Percentiles rank a stretch among this genome's conserved stretches.
These are phyloP conservation scores for Pharnaceum exiguum DNA, from an alignment of 148 eudicot species.

Conservation along the genomic window DNA sequence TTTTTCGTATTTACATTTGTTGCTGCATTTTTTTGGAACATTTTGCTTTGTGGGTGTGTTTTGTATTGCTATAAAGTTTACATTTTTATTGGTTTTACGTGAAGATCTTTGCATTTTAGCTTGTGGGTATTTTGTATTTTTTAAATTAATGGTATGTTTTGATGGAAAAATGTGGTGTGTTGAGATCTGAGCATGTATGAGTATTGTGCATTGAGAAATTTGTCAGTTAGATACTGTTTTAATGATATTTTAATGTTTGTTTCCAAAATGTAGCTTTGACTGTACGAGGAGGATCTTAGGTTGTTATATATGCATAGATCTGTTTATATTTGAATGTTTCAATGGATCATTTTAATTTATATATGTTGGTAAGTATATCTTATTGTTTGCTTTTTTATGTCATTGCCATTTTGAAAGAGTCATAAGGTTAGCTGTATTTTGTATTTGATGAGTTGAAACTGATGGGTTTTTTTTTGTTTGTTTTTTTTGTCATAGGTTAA, in stretches of 20 bases:
- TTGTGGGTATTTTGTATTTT: constrained; percentile 14
- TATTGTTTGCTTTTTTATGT: not conserved
- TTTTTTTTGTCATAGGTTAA: constrained; percentile 21
- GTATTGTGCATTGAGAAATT: not conserved
- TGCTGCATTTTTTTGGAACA: not conserved
- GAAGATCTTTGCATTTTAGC: constrained; percentile 14
- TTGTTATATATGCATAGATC: not conserved
- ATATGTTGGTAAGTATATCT: not conserved
- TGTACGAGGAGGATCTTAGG: not conserved
- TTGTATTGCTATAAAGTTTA: constrained; percentile 9
- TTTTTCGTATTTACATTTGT: constrained; percentile 4
- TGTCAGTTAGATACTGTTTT: constrained; percentile 3
- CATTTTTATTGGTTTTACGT: not conserved
- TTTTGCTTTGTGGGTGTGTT: not conserved
- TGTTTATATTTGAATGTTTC: constrained; percentile 19
- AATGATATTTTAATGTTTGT: not conserved
- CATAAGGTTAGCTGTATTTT: not conserved
- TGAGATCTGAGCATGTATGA: constrained; percentile 11
- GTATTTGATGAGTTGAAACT: constrained; percentile 1
- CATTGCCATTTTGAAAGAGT: not conserved
- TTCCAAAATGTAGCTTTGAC: not conserved
- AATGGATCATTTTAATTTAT: not conserved
- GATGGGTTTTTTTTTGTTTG: constrained; percentile 7
- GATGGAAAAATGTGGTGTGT: not conserved
- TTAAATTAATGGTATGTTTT: not conserved